Conservation (phyloP, 768 basidiomycete species). For the Boletus reticuloceps region DNA sequence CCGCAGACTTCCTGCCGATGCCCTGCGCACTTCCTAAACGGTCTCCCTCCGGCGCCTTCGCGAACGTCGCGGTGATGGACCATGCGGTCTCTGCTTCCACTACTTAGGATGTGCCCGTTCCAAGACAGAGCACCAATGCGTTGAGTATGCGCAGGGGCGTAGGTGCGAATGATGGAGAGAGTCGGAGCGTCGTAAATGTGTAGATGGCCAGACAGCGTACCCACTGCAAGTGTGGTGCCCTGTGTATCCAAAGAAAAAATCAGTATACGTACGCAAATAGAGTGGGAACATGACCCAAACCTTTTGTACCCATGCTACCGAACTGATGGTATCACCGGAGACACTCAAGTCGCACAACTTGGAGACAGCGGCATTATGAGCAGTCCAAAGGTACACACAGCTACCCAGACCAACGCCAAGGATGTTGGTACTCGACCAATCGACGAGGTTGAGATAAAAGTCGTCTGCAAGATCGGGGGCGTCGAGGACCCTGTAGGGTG, state of each 20-base stretch:
- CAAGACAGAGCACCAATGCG: slow-evolving; percentile 94
- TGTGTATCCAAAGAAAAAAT: slow-evolving; percentile 13
- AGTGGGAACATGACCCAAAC: slow-evolving; percentile 22
- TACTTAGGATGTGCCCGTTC: slow-evolving; percentile 85
- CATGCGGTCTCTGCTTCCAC: slow-evolving; percentile 87
- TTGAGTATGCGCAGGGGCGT: slow-evolving; percentile 79
- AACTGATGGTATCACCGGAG: slow-evolving; percentile 75
- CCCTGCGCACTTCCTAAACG: slow-evolving; percentile 69
- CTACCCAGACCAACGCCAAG: slow-evolving; percentile 89
- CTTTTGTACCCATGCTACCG: slow-evolving; percentile 90
- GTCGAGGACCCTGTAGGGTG: slow-evolving; percentile 95
- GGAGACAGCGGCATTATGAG: slow-evolving; percentile 87
- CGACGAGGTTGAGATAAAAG: slow-evolving; percentile 97
- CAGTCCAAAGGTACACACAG: slow-evolving; percentile 97
- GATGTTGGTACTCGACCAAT: slow-evolving; percentile 95
- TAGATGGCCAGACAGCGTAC: slow-evolving; percentile 83
- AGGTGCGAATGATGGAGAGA: slow-evolving; percentile 73
- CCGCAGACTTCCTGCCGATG: slow-evolving; percentile 97
- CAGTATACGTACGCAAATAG: background rate
- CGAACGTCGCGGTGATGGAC: slow-evolving; percentile 94
- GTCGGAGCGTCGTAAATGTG: slow-evolving; percentile 92
- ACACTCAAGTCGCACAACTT: slow-evolving; percentile 79
- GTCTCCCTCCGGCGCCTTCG: slow-evolving; percentile 51
- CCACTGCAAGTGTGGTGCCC: slow-evolving; percentile 90
- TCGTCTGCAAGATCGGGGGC: slow-evolving; percentile 97